Conservation (phyloP, 2,329 filamentous ascomycete genomes). For the Paramyrothecium sp. region DNA sequence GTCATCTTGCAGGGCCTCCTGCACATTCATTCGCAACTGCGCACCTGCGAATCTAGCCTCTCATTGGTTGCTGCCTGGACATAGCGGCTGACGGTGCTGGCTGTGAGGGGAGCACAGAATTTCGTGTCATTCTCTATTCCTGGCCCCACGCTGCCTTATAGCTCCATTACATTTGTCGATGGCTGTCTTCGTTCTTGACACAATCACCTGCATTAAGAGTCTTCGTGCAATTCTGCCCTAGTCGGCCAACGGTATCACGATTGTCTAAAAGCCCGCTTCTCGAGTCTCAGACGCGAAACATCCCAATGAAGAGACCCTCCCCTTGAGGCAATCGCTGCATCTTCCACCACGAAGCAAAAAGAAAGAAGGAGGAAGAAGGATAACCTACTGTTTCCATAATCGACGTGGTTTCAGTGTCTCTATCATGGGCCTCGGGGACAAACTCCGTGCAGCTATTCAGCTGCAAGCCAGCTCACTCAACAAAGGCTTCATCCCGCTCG, state of each 20-base stretch:
- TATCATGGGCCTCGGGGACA: background rate
- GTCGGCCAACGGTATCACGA: too few species aligned
- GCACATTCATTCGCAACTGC: background rate
- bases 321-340: background rate
- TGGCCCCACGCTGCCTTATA: too few species aligned
- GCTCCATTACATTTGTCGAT: too few species aligned
- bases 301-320: background rate
- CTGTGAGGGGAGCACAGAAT: too few species aligned
- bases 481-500: background rate
- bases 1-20: background rate
- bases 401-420: too few species aligned
- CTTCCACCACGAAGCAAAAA: background rate
- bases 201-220: too few species aligned
- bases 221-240: too few species aligned
- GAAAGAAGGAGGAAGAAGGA: too few species aligned
- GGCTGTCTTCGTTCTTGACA: too few species aligned
- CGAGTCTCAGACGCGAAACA: background rate
- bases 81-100: background rate
- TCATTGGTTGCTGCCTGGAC: background rate
- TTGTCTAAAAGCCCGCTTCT: too few species aligned
- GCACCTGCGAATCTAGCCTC: background rate
- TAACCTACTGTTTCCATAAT: too few species aligned
- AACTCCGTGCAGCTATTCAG: background rate
- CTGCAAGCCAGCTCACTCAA: background rate
- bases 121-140: too few species aligned